These are phyloP conservation scores for Blakeslea trispora DNA, from an alignment of 371 early-diverging fungal species.

Conservation along the genomic window DNA sequence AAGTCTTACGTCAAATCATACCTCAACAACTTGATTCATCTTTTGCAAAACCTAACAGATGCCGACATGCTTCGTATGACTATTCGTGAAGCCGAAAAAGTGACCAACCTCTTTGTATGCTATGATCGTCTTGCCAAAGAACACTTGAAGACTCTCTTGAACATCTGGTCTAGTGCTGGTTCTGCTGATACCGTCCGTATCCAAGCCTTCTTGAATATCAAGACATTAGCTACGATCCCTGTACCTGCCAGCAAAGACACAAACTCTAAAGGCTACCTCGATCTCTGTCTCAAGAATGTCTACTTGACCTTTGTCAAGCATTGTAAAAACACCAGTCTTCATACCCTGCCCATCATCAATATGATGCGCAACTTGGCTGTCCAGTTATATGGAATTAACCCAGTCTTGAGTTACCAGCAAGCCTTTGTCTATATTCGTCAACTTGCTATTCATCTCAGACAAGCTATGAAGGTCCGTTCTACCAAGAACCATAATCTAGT, in stretches of 20 bases:
- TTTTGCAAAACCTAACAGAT: constrained; percentile 80
- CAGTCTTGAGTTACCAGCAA: constrained; percentile 82
- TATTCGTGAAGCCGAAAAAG: constrained; percentile 76
- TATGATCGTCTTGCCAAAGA: constrained; percentile 79
- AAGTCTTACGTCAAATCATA: constrained; percentile 81
- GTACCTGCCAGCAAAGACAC: constrained; percentile 25
- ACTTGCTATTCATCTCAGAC: constrained; percentile 85
- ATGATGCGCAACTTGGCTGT: constrained; percentile 90
- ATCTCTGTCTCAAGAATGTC: constrained; percentile 67
- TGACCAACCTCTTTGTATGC: constrained; percentile 76
- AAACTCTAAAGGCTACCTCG: constrained; percentile 34
- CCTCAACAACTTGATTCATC: constrained; percentile 66
- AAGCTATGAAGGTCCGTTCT: constrained; percentile 77
- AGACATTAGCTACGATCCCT: constrained; percentile 59
- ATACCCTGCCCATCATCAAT: constrained; percentile 82
- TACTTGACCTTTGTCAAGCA: constrained; percentile 81
- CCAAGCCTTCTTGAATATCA: constrained; percentile 79
- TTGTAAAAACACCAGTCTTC: constrained; percentile 73
- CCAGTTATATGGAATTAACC: constrained; percentile 80
- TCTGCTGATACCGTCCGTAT: constrained; percentile 72
- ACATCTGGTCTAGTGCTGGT: constrained; percentile 59
- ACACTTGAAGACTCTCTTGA: constrained; percentile 65
- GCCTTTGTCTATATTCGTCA: constrained; percentile 92
- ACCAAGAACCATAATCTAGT: constrained; percentile 83
- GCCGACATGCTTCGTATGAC: constrained; percentile 79